Evolutionary conservation across 202 grass and related monocot species (phyloP).

Genomic region (Cymbopogon flexuosus): DNA sequence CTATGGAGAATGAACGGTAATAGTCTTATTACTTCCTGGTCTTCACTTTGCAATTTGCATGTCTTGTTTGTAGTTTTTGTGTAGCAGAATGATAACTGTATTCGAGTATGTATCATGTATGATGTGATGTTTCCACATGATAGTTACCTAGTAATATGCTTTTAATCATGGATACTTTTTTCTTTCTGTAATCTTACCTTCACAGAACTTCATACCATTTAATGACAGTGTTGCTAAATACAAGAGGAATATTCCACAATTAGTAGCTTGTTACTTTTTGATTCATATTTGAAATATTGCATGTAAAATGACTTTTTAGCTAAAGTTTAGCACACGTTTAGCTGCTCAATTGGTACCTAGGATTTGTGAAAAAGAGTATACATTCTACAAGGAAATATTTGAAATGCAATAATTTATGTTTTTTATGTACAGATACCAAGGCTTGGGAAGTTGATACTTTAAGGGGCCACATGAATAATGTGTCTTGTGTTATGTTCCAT

Average conservation of each 20-base stretch:
- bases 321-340: not conserved
- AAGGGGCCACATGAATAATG: slow-evolving; percentile 93
- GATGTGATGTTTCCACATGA: not conserved
- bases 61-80: not conserved
- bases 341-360: not conserved
- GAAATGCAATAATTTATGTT: not conserved
- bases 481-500: slow-evolving; percentile 91
- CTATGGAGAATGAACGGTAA: slow-evolving; percentile 99
- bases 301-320: not conserved
- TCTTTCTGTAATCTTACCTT: slow-evolving; percentile 10
- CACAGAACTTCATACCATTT: not conserved
- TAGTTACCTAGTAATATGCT: not conserved
- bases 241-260: not conserved
- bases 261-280: not conserved
- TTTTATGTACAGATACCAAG: slow-evolving; percentile 70
- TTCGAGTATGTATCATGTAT: not conserved
- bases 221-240: too few relatives aligned
- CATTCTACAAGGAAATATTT: not conserved
- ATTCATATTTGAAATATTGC: not conserved
- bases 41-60: not conserved
- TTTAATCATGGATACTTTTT: not conserved
- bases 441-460: slow-evolving; percentile 99
- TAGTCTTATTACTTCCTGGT: not conserved
- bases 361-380: not conserved
- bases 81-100: not conserved